A percentile compares a stretch with the other conserved stretches of the same genome.
phyloP scores from a whole-genome alignment of 176 grass and related monocot genomes.

The Paspalum vaginatum region DNA sequence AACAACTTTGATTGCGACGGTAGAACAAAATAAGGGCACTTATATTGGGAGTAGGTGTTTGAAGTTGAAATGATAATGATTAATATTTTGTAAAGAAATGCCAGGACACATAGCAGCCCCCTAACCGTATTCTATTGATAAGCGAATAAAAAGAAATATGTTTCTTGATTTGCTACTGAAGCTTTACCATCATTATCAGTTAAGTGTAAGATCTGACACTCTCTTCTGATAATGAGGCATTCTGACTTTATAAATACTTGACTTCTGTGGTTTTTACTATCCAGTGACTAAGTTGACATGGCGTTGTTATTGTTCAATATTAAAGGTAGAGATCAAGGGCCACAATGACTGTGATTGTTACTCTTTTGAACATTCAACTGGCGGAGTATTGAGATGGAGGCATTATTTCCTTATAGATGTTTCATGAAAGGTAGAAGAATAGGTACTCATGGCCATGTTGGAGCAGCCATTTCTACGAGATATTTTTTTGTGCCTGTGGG shows the following conservation, averaged over 20 bases:
- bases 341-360: conserved; percentile 5
- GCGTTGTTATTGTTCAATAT: background rate
- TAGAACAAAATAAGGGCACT: conserved; percentile 19
- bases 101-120: background rate
- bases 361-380: background rate
- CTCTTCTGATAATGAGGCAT: background rate
- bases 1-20: conserved; percentile 34
- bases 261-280: background rate
- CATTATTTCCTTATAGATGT: background rate
- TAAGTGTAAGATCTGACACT: conserved; percentile 1
- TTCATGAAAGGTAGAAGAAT: background rate
- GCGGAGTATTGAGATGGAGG: conserved; percentile 12
- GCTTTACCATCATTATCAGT: conserved; percentile 8
- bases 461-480: background rate
- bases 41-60: conserved; percentile 42
- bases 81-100: conserved; percentile 24
- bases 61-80: conserved; percentile 23
- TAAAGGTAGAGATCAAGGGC: conserved; percentile 10
- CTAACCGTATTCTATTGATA: background rate
- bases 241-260: background rate
- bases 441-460: conserved; percentile 8
- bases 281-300: background rate
- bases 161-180: conserved; percentile 18
- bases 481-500: background rate
- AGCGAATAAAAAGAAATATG: conserved; percentile 5